Conservation (phyloP, 192 early-diverging fungal species). For the Coemansia umbellata region DNA sequence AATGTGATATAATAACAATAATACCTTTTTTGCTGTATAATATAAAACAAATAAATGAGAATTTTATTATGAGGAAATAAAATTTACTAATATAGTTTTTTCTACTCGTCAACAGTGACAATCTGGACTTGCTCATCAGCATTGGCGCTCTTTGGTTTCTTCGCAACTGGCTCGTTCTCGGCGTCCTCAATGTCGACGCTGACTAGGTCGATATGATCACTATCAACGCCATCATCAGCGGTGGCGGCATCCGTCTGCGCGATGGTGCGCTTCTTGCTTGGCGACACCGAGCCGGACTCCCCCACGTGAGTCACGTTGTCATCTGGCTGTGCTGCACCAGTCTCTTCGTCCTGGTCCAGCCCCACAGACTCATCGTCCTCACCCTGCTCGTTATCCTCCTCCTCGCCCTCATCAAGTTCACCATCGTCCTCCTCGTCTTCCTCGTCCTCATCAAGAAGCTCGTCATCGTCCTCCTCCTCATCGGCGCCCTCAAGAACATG, state of each 20-base stretch:
- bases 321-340: too few relatives aligned
- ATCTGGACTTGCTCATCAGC: background rate
- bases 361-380: background rate
- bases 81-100: conserved; percentile 1
- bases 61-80: background rate
- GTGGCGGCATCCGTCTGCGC: background rate
- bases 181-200: conserved; percentile 3
- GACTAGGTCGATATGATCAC: background rate
- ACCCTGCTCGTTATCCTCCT: background rate
- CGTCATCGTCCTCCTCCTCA: conserved; percentile 7
- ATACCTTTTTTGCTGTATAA: background rate
- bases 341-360: conserved; percentile 8
- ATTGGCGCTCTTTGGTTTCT: conserved; percentile 14
- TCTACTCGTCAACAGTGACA: too few relatives aligned
- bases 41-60: background rate
- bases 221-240: background rate
- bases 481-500: conserved; percentile 29
- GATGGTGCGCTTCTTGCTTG: conserved; percentile 16
- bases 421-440: conserved; percentile 9
- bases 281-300: conserved; percentile 15
- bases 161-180: conserved; percentile 9
- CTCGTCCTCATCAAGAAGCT: background rate
- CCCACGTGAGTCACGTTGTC: background rate
- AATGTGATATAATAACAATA: conserved; percentile 15
- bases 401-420: background rate